Evolutionary conservation across 1,139 yeast species (phyloP), one percentile per base, ranked within the genome.

Genomic region (Magnusiomyces tetraspermus): DNA sequence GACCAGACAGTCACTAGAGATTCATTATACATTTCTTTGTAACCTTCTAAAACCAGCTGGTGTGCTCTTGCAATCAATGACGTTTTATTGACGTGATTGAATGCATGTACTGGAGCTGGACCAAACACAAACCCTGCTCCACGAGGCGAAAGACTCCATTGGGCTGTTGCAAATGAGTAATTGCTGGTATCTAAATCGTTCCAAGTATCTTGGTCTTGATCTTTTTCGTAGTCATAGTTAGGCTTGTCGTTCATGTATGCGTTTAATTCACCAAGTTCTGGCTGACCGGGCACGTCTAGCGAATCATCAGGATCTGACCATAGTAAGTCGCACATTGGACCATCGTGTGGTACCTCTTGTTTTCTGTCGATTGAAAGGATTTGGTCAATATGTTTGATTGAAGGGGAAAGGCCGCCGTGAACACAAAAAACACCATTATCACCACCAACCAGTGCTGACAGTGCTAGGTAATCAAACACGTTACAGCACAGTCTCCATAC

Each of bases 311-410:
- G 98, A 64, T 92, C 98, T 2, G 95, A 85, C 98, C 98, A 92
- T 53, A 92, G 74, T 63, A 92, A 73, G 67, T 92, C 98, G 72
- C 98, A 92, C 96, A 92, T 90, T 42, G 97, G 96, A 38, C 98
- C 98, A 70, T 90, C 97, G 66, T 92, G 97, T 21, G 98, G 98
- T 42, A 92, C 97, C 70, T 92, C 98, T 71, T 92, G 97, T 58
- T 80, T 82, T 62, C 97, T 74, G 67, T 89, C 94, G 56, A 89
- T 80, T 55, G 81, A 79, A 58, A 95, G 74, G 51, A 92, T 94
- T 70, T 88, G 85, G 76, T 87, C 94, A 56, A 92, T 77, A 36
- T 83, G 77, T 59, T 83, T 83, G 58, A 90, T 82, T 73, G 87
- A 87, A 48, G 98, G 98, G 11, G 96, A 85, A 55, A 92, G 75